Evolutionary conservation across 2,329 filamentous ascomycete species (phyloP).

Genomic region (Chaetoscypha palmicola): DNA sequence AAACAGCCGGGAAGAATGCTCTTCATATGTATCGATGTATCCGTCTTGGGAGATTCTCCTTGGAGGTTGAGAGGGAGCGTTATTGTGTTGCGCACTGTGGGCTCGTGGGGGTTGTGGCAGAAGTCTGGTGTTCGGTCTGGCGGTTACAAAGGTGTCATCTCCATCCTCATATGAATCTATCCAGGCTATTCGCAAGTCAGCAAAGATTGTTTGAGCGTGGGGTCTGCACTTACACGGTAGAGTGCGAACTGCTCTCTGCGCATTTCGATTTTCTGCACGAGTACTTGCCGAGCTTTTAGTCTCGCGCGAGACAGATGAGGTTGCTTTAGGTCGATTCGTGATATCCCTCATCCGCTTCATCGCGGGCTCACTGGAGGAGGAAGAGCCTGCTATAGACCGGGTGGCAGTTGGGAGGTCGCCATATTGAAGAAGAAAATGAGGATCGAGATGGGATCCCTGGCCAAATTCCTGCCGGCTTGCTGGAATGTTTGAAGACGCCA

Average conservation of each 20-base stretch:
- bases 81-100: constrained; percentile 27
- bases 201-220: background rate
- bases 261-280: constrained; percentile 15
- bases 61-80: constrained; percentile 15
- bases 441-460: constrained; percentile 19
- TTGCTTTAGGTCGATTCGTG: constrained; percentile 17
- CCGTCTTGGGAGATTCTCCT: constrained; percentile 29
- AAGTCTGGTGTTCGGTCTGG: constrained; percentile 18
- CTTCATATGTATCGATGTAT: constrained; percentile 27
- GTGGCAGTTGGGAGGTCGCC: constrained; percentile 7
- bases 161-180: constrained; percentile 29
- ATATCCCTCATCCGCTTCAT: constrained; percentile 19
- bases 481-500: constrained; percentile 12
- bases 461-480: constrained; percentile 8
- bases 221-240: constrained; percentile 25
- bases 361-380: constrained; percentile 21
- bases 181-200: constrained; percentile 27
- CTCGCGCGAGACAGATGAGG: constrained; percentile 25
- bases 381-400: constrained; percentile 20
- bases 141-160: constrained; percentile 15
- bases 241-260: constrained; percentile 25
- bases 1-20: constrained; percentile 11
- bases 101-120: constrained; percentile 22
- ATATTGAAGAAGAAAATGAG: constrained; percentile 23
- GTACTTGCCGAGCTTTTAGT: constrained; percentile 24